These are phyloP conservation scores for Geotrichum fermentans DNA, from an alignment of 1,139 yeast genomes.

Conservation along the genomic window DNA sequence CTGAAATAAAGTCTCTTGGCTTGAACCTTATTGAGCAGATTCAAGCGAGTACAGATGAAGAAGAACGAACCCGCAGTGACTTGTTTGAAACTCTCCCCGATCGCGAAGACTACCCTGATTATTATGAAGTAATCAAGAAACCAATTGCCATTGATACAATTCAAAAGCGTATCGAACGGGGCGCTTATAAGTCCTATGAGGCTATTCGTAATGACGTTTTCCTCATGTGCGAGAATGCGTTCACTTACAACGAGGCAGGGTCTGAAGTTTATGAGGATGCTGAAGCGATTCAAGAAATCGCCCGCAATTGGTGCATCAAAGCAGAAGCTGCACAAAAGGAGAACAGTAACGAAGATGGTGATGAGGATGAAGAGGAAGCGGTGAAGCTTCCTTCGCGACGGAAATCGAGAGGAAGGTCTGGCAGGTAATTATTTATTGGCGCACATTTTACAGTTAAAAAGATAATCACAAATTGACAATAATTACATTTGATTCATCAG, in stretches of 20 bases:
- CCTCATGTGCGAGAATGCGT: slow-evolving; percentile 77
- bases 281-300: slow-evolving; percentile 44
- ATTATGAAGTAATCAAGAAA: slow-evolving; percentile 67
- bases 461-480: background rate
- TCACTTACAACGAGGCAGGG: slow-evolving; percentile 82
- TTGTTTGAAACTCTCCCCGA: slow-evolving; percentile 47
- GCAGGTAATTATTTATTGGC: background rate
- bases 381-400: background rate
- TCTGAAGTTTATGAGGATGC: slow-evolving; percentile 83
- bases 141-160: slow-evolving; percentile 79
- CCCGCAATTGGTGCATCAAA: slow-evolving; percentile 21
- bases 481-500: background rate
- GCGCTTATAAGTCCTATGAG: slow-evolving; percentile 50
- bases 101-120: slow-evolving; percentile 74
- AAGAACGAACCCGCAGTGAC: slow-evolving; percentile 42
- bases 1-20: slow-evolving; percentile 12
- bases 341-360: background rate
- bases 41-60: slow-evolving; percentile 24
- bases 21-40: slow-evolving; percentile 13
- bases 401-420: background rate
- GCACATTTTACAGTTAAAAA: background rate
- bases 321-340: background rate
- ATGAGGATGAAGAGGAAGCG: background rate
- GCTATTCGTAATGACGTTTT: slow-evolving; percentile 71
- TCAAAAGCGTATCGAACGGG: slow-evolving; percentile 42